Evolutionary conservation across 2,329 filamentous ascomycete genomes (phyloP), one percentile per base, ranked within the genome.

Genomic region (Ophiocordyceps polyrhachis-furcata): DNA sequence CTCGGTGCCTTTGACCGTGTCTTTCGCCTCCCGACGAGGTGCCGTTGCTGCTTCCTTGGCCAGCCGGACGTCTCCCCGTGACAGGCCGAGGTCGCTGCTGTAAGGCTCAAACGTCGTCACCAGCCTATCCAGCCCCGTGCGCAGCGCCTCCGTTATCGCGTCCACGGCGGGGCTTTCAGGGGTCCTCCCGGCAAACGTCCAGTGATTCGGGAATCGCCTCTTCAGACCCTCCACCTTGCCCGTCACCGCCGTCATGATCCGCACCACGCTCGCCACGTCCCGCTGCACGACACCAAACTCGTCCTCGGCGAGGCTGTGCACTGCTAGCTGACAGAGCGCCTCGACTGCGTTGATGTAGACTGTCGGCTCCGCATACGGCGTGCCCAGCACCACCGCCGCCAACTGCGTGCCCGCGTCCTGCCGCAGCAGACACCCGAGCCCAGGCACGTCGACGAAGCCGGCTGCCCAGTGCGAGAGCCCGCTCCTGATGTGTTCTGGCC

Each of bases 201-300:
- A 93, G 60, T 91, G 84, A 4, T 76, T 61, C 1, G 74, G 69
- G 40, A 81, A 64, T 2, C 54, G 62, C 8, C 60, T 59, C 50
- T 77, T 70, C 56, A 93, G 86, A 1, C 58, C 63, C 54, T 93
- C 81, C 4, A 94, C 65, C 51, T 76, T 76, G 45, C 66, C 70
- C 46, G 87, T 78, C 0, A 83, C 77, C 0, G 59, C 53, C 0
- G 84, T 88, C 48, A 93, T 74, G 1, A 77, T 75, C 42, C 81
- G 74, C 43, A 95, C 75, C 46, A 93, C 79, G 43, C 64, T 64
- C 1, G 83, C 76, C 2, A 96, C 77, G 50, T 91, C 83, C 40
- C 78, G 71, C 51, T 93, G 81, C n/a, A 93, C 89, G 52, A 84
- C 83, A 14, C 89, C 89, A 56, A 79, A 91, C 42, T 73, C 72